Base-by-base conservation (phyloP, 2,329 filamentous ascomycete genomes). In the Sclerotinia minor region DNA sequence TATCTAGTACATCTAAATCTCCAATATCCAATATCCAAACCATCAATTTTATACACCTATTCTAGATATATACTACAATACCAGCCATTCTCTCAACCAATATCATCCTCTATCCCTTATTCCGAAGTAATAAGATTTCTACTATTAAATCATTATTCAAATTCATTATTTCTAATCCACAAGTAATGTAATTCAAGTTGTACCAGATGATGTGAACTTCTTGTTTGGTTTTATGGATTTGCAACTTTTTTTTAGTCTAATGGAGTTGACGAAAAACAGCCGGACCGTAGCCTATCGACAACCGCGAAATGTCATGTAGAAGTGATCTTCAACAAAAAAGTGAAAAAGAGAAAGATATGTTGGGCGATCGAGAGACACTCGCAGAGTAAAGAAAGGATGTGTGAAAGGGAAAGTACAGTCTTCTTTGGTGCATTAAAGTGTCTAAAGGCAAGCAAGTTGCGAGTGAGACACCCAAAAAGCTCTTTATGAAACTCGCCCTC, bases 241-340 rank as follows among this genome's bases (percentile, higher is more conserved):
- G 72, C 69, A 72, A 72, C 71, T 72, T 73, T 75, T 75, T 75
- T 72, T 69, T 70, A 70, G 71, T 75, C 74, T 75, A 74, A 72
- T 70, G 66, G 69, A 53, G 59, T 60, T 49, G 64, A 60, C 44
- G 69, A 65, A 69, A 68, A 71, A 68, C 67, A 69, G 68, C 64
- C 68, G 71, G 60, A 59, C 61, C 54, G 61, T 64, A 68, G 65
- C 45, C 64, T 67, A 68, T 53, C 59, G 65, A 50, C 60, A 68
- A 64, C 64, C 64, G 32, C 32, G 32, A 52, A 66, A 66, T 52
- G 64, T 53, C 54, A 66, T 66, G 47, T 60, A 58, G 44, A 59
- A 66, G 29, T 52, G 44, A 32, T 60, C 64, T 60, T 66, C 47
- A 69, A 69, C 63, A 68, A 71, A 64, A 68, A 70, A 50, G 44